Evolutionary conservation across 139 green algal species (phyloP).

Genomic region (Chlamydomonas incerta): DNA sequence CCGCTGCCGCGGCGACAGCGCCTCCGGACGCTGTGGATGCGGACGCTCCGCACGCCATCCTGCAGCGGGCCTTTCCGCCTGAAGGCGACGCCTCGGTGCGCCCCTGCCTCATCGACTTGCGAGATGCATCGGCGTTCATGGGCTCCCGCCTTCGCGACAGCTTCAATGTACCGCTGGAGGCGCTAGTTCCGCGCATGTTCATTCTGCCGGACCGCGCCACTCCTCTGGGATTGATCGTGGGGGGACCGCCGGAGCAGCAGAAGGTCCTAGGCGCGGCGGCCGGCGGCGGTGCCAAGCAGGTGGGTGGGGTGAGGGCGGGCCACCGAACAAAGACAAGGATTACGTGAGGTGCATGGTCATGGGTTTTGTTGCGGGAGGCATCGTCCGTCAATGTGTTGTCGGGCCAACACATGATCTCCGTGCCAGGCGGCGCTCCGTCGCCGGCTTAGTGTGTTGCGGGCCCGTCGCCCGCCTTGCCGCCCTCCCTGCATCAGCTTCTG

Average conservation of each 20-base stretch:
- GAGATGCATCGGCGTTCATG: neutral
- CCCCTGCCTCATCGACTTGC: conserved; percentile 11
- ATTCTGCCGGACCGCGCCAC: conserved; percentile 10
- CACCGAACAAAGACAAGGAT: too few relatives aligned
- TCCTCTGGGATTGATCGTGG: conserved; percentile 7
- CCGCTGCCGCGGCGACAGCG: too few relatives aligned
- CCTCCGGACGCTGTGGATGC: too few relatives aligned
- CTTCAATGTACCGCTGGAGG: conserved; percentile 8
- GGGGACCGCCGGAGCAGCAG: neutral
- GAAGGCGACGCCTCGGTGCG: neutral
- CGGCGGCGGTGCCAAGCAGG: neutral
- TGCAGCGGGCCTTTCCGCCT: neutral
- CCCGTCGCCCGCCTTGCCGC: too few relatives aligned
- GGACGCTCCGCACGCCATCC: neutral
- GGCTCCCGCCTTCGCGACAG: neutral
- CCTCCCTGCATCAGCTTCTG: too few relatives aligned
- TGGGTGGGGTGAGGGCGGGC: too few relatives aligned
- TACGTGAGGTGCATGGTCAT: too few relatives aligned
- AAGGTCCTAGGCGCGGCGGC: neutral
- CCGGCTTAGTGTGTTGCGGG: too few relatives aligned
- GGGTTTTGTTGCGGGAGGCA: too few relatives aligned
- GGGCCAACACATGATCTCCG: too few relatives aligned
- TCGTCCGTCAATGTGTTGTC: too few relatives aligned
- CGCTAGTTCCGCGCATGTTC: conserved; percentile 28
- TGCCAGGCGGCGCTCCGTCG: too few relatives aligned